A percentile compares a stretch with the other conserved stretches of the same genome.
phyloP scores from a whole-genome alignment of 192 early-diverging fungal genomes.

The Coemansia sp. region DNA sequence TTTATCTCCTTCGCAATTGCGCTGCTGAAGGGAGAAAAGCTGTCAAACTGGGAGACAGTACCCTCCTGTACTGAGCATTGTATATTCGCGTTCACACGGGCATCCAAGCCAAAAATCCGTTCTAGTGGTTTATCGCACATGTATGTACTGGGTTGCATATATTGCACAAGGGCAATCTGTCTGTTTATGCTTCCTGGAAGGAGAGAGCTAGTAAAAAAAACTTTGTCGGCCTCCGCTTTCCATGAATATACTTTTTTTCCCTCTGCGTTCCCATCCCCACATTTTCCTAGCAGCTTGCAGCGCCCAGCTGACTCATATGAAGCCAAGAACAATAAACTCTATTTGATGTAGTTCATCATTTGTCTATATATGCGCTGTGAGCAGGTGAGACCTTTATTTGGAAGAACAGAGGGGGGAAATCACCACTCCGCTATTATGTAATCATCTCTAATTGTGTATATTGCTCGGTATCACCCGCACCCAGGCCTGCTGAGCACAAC shows the following conservation, averaged over 20 bases:
- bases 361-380: constrained; percentile 2
- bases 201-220: background rate
- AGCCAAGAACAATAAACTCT: constrained; percentile 1
- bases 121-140: constrained; percentile 1
- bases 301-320: constrained; percentile 1
- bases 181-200: background rate
- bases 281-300: constrained; percentile 7
- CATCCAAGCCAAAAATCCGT: background rate
- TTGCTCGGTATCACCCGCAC: constrained; percentile 4
- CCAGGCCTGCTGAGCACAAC: background rate
- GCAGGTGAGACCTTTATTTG: background rate
- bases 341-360: constrained; percentile 1
- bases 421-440: background rate
- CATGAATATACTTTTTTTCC: background rate
- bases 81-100: background rate
- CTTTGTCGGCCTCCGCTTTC: background rate
- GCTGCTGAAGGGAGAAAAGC: background rate
- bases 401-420: background rate
- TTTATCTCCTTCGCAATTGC: background rate
- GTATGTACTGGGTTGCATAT: background rate
- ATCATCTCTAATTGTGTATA: background rate
- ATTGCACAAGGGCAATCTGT: constrained; percentile 3
- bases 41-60: background rate
- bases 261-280: constrained; percentile 3
- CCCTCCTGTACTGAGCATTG: background rate